Evolutionary conservation across 1,139 yeast genomes (phyloP), one percentile per base, ranked within the genome.

Genomic region (Suhomyces atakaporum): DNA sequence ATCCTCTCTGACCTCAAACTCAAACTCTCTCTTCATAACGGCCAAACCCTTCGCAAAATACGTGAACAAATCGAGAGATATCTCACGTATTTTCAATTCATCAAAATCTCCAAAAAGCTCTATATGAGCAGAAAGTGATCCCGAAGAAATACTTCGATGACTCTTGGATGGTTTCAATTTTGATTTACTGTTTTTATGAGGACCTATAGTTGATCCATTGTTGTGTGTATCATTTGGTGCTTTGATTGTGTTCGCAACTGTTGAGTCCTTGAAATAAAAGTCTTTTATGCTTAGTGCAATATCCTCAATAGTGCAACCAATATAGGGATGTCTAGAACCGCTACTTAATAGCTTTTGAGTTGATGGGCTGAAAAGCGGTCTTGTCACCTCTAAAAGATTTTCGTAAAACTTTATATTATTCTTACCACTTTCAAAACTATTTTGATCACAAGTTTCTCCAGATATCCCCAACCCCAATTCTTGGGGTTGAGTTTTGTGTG

Each of bases 261-360:
- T 6, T 7, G 32, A 7, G 10, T 39, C 51, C 11, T 19, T 36
- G 7, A 48, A 26, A 29, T 60, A 62, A 34, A 52, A 55, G 2
- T 62, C 66, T 27, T 49, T 50, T 1, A 67, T 53, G 27, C 47
- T 60, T 12, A 38, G 45, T 0, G 66, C 52, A 8, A 66, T 47
- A 22, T 66, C 72, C 39, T 69, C 75, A 9, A 55, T 42, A 1
- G 69, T 50, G 44, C 51, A 46, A 2, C 58, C 58, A 15, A 63
- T 34, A 27, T 50, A 50, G 3, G 66, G 54, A 29, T 58, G 58
- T 36, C 30, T 32, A 2, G 29, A 24, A 1, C 63, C 63, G 36
- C 49, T 51, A 18, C 38, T 40, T 13, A 56, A 37, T 11, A 35
- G 36, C 16, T 43, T 40, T 23, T 57, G 57, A 25, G 50, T 56